These are phyloP conservation scores for Fomitopsis pinicola DNA, from an alignment of 1,284 basidiomycete species.

Conservation along the genomic window DNA sequence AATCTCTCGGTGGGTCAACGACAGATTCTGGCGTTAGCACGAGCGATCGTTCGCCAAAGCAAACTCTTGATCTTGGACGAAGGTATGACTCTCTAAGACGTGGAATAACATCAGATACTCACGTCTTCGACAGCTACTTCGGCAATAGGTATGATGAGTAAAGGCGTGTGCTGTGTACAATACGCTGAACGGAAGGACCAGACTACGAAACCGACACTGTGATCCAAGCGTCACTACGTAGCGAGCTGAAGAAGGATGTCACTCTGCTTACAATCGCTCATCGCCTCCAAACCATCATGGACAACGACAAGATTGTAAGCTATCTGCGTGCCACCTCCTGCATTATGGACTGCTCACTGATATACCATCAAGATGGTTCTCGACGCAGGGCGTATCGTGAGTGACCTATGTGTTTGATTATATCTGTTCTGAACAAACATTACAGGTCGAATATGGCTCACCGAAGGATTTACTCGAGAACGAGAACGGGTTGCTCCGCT, in stretches of 20 bases:
- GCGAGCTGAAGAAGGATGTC: slow-evolving; percentile 45
- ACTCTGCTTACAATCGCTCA: slow-evolving; percentile 65
- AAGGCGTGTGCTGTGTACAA: too few species aligned
- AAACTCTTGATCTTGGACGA: slow-evolving; percentile 62
- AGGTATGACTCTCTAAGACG: slow-evolving; percentile 28
- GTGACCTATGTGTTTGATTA: background rate
- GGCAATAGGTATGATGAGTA: slow-evolving; percentile 29
- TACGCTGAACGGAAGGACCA: background rate
- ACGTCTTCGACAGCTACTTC: slow-evolving; percentile 27
- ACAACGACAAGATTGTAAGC: slow-evolving; percentile 40
- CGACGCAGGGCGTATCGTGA: slow-evolving; percentile 23
- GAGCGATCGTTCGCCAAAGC: slow-evolving; percentile 55
- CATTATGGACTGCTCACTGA: background rate
- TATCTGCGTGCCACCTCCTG: background rate
- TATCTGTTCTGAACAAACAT: background rate
- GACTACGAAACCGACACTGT: slow-evolving; percentile 54
- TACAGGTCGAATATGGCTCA: slow-evolving; percentile 52
- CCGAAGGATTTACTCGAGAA: slow-evolving; percentile 58
- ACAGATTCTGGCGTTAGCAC: slow-evolving; percentile 58
- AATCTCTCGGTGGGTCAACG: slow-evolving; percentile 58
- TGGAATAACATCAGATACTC: background rate
- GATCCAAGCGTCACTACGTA: slow-evolving; percentile 53
- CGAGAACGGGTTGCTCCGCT: slow-evolving; percentile 46
- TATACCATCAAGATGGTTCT: slow-evolving; percentile 11
- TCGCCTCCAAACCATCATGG: slow-evolving; percentile 66